phyloP scores from a whole-genome alignment of 352 stramenopile species.

The Pythium grandisporangium region DNA sequence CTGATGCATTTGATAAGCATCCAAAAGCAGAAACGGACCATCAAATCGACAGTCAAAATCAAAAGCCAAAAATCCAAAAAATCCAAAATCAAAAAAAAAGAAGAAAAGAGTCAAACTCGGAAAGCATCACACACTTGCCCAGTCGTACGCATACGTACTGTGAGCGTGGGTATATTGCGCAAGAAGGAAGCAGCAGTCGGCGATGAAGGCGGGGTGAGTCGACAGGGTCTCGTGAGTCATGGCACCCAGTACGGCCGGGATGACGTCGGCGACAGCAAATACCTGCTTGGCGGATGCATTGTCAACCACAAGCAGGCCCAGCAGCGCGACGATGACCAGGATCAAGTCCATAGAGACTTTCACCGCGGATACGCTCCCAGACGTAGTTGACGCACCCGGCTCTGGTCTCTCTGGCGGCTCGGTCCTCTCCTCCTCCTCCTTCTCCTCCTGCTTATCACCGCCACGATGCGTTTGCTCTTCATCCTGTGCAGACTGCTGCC shows the following conservation, averaged over 20 bases:
- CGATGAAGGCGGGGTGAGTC: constrained; percentile 19
- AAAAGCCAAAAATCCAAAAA: too few relatives aligned
- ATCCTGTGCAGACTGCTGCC: constrained; percentile 7
- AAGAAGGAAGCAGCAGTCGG: constrained; percentile 46
- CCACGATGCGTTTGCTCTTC: too few relatives aligned
- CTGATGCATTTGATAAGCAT: neutral
- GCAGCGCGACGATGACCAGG: constrained; percentile 3
- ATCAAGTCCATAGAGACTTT: constrained; percentile 5
- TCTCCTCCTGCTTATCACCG: too few relatives aligned
- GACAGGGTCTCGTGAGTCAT: constrained; percentile 10
- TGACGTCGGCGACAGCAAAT: constrained; percentile 14
- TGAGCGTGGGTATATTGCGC: constrained; percentile 45
- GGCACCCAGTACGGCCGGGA: constrained; percentile 19
- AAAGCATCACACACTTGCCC: too few relatives aligned
- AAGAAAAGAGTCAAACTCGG: too few relatives aligned
- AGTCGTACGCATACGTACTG: constrained; percentile 22
- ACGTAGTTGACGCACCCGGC: too few relatives aligned
- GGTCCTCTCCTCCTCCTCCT: too few relatives aligned
- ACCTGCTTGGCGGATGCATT: constrained; percentile 29
- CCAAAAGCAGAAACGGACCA: neutral
- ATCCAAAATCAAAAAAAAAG: too few relatives aligned
- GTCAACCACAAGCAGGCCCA: constrained; percentile 15
- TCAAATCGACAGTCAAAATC: neutral
- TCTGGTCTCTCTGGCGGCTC: too few relatives aligned
- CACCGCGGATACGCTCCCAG: too few relatives aligned